Percentiles rank a stretch among this genome's conserved stretches.
Evolutionary conservation across 2,329 filamentous ascomycete species (phyloP).

Genomic region (Nannizzia gypsea): DNA sequence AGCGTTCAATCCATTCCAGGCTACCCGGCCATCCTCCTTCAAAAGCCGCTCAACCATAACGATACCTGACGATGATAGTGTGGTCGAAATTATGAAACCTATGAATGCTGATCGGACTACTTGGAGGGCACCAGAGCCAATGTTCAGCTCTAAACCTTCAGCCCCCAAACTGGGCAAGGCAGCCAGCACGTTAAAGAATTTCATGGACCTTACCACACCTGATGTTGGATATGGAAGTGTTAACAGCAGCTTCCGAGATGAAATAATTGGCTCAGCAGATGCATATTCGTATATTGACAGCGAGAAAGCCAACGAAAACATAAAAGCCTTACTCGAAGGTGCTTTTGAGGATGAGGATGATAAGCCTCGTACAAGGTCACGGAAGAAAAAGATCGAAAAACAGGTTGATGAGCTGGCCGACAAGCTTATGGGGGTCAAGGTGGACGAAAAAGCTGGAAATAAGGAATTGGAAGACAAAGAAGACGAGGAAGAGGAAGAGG

Average conservation of each 20-base stretch:
- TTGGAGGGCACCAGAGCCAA: conserved; percentile 39
- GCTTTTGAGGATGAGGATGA: conserved; percentile 42
- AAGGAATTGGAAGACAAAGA: conserved; percentile 37
- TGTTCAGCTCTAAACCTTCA: conserved; percentile 42
- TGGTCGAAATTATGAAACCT: conserved; percentile 39
- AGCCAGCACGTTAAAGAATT: conserved; percentile 34
- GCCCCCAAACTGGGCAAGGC: conserved; percentile 30
- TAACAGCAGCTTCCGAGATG: conserved; percentile 36
- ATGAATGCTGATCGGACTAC: conserved; percentile 38
- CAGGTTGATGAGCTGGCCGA: conserved; percentile 34
- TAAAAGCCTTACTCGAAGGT: conserved; percentile 40
- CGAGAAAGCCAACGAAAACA: conserved; percentile 41
- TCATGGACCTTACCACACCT: conserved; percentile 39
- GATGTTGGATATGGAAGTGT: conserved; percentile 38
- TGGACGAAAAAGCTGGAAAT: conserved; percentile 44
- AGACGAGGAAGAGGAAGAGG: conserved; percentile 40
- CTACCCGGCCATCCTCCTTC: conserved; percentile 28
- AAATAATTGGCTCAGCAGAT: conserved; percentile 44
- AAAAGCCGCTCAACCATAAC: conserved; percentile 20
- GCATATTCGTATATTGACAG: conserved; percentile 41
- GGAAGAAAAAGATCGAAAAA: conserved; percentile 29
- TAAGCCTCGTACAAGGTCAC: conserved; percentile 27
- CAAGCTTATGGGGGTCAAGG: conserved; percentile 33
- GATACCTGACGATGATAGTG: conserved; percentile 20
- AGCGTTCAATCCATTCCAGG: conserved; percentile 31